A percentile compares a stretch with the other conserved stretches of the same genome.
These are phyloP conservation scores for Hypoxylon sp. DNA, from an alignment of 2,329 filamentous ascomycete species.

Conservation along the genomic window DNA sequence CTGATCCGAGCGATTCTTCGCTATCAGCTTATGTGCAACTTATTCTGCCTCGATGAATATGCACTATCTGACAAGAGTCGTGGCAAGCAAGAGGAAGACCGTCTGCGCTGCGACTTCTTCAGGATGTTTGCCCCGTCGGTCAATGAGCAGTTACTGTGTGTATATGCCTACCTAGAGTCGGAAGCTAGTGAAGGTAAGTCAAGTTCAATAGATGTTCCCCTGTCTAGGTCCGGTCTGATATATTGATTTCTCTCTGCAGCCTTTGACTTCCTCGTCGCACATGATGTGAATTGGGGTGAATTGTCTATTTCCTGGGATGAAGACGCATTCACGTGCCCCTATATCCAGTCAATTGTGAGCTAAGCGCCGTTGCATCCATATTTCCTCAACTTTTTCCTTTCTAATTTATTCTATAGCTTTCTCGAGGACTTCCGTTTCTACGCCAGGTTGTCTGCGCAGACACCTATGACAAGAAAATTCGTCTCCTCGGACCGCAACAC, in stretches of 20 bases:
- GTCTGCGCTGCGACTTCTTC: background rate
- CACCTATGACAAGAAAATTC: background rate
- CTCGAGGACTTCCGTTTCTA: background rate
- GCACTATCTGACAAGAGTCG: rapidly evolving
- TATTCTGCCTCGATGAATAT: background rate
- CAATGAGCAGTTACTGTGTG: slow-evolving; percentile 4
- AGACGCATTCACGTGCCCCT: no score
- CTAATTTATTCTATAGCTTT: background rate
- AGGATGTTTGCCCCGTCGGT: slow-evolving; percentile 9
- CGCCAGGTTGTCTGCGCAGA: background rate
- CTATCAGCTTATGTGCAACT: slow-evolving; percentile 8
- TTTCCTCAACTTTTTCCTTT: background rate
- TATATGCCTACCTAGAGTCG: background rate
- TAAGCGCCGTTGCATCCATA: background rate
- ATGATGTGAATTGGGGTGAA: background rate
- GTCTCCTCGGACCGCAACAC: no score
- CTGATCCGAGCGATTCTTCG: slow-evolving; percentile 1
- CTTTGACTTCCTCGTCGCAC: background rate
- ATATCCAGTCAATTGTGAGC: background rate
- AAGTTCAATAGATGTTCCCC: background rate
- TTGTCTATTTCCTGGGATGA: background rate
- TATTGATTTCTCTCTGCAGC: background rate
- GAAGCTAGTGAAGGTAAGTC: slow-evolving; percentile 6
- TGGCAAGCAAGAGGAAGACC: background rate
- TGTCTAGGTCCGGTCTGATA: background rate